These are phyloP conservation scores for Plasmodium ovale DNA, from an alignment of 169 alveolate genomes.

Conservation along the genomic window DNA sequence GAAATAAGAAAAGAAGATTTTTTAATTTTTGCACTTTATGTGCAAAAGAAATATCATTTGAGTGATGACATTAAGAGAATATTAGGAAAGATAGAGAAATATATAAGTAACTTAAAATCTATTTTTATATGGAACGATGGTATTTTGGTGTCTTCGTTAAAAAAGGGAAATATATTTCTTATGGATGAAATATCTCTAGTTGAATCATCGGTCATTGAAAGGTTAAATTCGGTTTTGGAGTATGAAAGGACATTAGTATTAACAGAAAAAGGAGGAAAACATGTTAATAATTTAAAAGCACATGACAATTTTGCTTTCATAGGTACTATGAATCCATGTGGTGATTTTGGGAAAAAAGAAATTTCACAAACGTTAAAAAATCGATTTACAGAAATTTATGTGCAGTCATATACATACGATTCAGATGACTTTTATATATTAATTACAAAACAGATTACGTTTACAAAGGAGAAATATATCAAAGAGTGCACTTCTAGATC, in stretches of 20 bases:
- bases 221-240: slow-evolving; percentile 98
- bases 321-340: slow-evolving; percentile 99
- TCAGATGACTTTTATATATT: slow-evolving; percentile 53
- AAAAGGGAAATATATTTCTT: slow-evolving; percentile 94
- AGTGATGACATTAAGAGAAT: slow-evolving; percentile 15
- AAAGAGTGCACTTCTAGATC: slow-evolving; percentile 14
- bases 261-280: slow-evolving; percentile 86
- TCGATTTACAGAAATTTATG: slow-evolving; percentile 98
- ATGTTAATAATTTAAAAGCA: slow-evolving; percentile 89
- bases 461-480: slow-evolving; percentile 16
- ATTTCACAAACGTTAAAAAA: slow-evolving; percentile 98
- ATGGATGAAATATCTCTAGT: slow-evolving; percentile 99
- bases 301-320: slow-evolving; percentile 94
- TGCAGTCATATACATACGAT: slow-evolving; percentile 79
- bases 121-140: slow-evolving; percentile 99
- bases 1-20: slow-evolving; percentile 68
- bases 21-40: slow-evolving; percentile 23
- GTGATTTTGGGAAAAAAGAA: slow-evolving; percentile 99
- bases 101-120: slow-evolving; percentile 77
- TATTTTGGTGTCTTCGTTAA: slow-evolving; percentile 97
- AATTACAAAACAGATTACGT: slow-evolving; percentile 51
- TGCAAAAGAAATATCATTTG: slow-evolving; percentile 46
- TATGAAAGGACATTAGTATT: slow-evolving; percentile 86
- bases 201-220: slow-evolving; percentile 98
- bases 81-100: slow-evolving; percentile 26